Conservation (phyloP, 768 basidiomycete genomes). For the Dioszegia crocea region DNA sequence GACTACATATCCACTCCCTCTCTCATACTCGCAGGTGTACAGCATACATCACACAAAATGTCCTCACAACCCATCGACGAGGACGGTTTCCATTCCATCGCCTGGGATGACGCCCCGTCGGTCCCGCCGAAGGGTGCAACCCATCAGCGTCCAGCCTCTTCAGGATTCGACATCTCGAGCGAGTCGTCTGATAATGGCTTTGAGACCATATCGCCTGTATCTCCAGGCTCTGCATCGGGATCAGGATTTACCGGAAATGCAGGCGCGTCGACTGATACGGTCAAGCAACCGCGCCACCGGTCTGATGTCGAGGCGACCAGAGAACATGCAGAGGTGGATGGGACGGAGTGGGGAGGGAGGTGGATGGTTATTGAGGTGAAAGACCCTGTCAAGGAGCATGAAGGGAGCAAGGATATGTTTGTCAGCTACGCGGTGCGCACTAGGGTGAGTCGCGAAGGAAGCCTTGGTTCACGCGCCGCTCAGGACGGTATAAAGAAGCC, state of each 20-base stretch:
- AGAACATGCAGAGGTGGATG: slow-evolving; percentile 19
- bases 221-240: slow-evolving; percentile 4
- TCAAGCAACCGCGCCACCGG: background rate
- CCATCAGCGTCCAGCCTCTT: background rate
- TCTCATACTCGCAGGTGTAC: background rate
- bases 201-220: slow-evolving; percentile 34
- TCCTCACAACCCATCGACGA: slow-evolving; percentile 30
- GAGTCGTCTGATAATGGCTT: slow-evolving; percentile 27
- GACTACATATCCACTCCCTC: no score
- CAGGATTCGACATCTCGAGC: slow-evolving; percentile 1
- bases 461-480: no score
- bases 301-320: slow-evolving; percentile 2
- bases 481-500: no score
- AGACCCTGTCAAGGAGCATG: slow-evolving; percentile 91
- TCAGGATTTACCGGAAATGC: slow-evolving; percentile 8
- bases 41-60: no score
- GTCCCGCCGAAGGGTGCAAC: background rate
- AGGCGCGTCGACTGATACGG: slow-evolving; percentile 1
- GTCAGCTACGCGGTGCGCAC: slow-evolving; percentile 89
- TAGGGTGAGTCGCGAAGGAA: slow-evolving; percentile 70
- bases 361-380: slow-evolving; percentile 58
- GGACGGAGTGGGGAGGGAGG: slow-evolving; percentile 37
- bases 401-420: slow-evolving; percentile 95
- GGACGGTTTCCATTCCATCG: slow-evolving; percentile 45
- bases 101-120: slow-evolving; percentile 38